A percentile compares a stretch with the other conserved stretches of the same genome.
These are phyloP conservation scores for Dactylis glomerata DNA, from an alignment of 176 grass and related monocot species.

Conservation along the genomic window DNA sequence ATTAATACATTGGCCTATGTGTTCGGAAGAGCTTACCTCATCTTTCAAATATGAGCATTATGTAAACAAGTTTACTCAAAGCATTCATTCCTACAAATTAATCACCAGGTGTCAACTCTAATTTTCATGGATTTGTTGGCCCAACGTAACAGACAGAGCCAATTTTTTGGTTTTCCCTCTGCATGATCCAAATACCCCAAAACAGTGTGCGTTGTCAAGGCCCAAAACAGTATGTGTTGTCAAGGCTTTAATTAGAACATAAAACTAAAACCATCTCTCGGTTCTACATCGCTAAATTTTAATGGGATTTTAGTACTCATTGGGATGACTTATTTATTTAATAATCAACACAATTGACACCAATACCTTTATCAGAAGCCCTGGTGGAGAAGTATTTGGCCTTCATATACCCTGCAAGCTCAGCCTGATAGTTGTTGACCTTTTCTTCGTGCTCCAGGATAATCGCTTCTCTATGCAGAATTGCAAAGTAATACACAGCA, in stretches of 20 bases:
- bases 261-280: not conserved
- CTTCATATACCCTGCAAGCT: constrained; percentile 49
- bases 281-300: not conserved
- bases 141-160: not conserved
- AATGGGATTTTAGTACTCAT: not conserved
- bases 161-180: not conserved
- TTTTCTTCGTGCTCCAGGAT: constrained; percentile 34
- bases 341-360: not conserved
- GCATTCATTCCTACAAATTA: not conserved
- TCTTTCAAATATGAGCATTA: not conserved
- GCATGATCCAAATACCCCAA: not conserved
- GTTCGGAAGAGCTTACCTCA: not conserved
- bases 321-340: not conserved
- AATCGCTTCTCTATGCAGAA: constrained; percentile 16
- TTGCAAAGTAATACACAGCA: not conserved
- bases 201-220: not conserved
- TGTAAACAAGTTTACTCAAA: not conserved
- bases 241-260: not conserved
- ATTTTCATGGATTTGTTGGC: not conserved
- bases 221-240: not conserved
- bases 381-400: constrained; percentile 64
- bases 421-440: constrained; percentile 39
- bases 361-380: constrained; percentile 41
- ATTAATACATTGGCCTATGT: not conserved
- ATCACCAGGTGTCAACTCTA: not conserved